Percentiles rank a stretch among this genome's conserved stretches.
phyloP scores from a whole-genome alignment of 805 yeast genomes.

The Pichia scutulata region DNA sequence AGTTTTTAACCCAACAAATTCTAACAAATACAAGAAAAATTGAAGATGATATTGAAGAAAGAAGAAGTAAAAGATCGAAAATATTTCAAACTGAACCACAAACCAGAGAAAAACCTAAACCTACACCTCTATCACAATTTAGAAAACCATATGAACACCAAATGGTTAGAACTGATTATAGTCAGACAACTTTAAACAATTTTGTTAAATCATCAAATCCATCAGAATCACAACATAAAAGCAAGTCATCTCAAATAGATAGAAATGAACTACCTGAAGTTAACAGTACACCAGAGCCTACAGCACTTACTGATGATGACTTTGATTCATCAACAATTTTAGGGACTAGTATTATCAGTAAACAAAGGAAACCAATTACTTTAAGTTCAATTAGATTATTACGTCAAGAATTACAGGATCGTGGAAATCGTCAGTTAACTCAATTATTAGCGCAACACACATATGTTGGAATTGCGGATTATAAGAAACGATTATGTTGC shows the following conservation, averaged over 20 bases:
- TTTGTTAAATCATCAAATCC: slow-evolving; percentile 17
- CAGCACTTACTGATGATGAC: neutral
- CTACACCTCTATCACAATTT: slow-evolving; percentile 11
- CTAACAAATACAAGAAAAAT: slow-evolving; percentile 28
- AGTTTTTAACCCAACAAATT: slow-evolving; percentile 57
- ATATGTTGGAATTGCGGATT: slow-evolving; percentile 80
- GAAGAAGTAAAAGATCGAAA: slow-evolving; percentile 5
- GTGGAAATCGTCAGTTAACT: slow-evolving; percentile 48
- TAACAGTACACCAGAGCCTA: neutral
- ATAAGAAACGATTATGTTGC: slow-evolving; percentile 60
- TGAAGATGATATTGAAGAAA: slow-evolving; percentile 6
- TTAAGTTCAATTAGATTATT: slow-evolving; percentile 36
- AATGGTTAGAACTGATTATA: slow-evolving; percentile 63
- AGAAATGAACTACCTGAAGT: neutral
- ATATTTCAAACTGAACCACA: neutral
- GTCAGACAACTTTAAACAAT: slow-evolving; percentile 47
- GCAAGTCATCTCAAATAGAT: neutral
- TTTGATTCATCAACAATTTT: neutral
- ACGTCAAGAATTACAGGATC: slow-evolving; percentile 39
- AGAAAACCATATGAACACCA: slow-evolving; percentile 51
- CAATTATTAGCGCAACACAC: slow-evolving; percentile 60
- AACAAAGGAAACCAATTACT: slow-evolving; percentile 7
- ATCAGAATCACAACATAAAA: neutral
- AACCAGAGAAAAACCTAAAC: neutral
- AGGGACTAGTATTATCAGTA: neutral